These are phyloP conservation scores for Alloteropsis angusta DNA, from an alignment of 202 grass and related monocot genomes.

Conservation along the genomic window DNA sequence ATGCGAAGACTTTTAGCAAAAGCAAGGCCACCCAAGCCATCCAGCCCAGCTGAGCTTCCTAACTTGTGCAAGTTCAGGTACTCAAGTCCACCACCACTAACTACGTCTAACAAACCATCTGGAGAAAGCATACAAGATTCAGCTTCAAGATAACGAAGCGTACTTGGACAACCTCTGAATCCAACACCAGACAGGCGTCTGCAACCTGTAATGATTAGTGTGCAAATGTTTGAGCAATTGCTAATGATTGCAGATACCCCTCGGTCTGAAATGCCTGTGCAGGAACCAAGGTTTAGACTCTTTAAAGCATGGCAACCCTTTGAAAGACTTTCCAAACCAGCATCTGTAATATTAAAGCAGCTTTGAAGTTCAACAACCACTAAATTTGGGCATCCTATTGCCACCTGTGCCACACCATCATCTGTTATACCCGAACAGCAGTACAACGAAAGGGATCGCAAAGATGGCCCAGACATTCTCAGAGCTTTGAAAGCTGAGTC, in stretches of 20 bases:
- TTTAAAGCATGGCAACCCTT: conserved; percentile 52
- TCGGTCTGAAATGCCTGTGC: conserved; percentile 50
- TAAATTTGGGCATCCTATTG: conserved; percentile 65
- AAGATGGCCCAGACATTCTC: conserved; percentile 38
- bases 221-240: conserved; percentile 44
- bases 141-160: conserved; percentile 66
- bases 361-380: conserved; percentile 62
- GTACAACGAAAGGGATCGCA: conserved; percentile 76
- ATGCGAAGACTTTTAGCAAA: conserved; percentile 40
- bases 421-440: conserved; percentile 74
- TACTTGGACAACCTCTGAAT: conserved; percentile 52
- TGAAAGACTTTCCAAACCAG: conserved; percentile 56
- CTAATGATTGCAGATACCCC: conserved; percentile 49
- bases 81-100: conserved; percentile 50
- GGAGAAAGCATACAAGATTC: conserved; percentile 70
- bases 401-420: conserved; percentile 41
- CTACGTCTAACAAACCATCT: conserved; percentile 43
- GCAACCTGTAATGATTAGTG: conserved; percentile 57
- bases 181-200: conserved; percentile 61
- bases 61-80: conserved; percentile 68
- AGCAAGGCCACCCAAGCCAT: conserved; percentile 44
- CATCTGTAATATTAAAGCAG: conserved; percentile 71
- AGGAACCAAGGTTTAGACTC: conserved; percentile 63
- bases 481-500: conserved; percentile 41
- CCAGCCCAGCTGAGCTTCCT: conserved; percentile 37